Evolutionary conservation across 2,329 filamentous ascomycete species (phyloP).

Genomic region (Aspergillus transmontanensis): DNA sequence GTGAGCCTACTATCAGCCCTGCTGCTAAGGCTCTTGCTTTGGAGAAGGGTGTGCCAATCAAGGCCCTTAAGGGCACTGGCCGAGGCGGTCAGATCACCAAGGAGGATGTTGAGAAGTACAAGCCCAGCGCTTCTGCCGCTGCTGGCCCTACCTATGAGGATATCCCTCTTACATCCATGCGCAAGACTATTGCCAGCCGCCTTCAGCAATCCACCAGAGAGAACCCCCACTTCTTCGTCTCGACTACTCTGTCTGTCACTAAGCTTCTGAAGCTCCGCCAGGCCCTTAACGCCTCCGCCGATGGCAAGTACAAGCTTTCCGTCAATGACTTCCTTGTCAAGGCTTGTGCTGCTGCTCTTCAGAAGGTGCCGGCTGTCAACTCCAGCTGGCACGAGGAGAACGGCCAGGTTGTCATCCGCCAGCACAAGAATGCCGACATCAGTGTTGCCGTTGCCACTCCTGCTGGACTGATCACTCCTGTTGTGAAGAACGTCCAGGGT

Average conservation of each 20-base stretch:
- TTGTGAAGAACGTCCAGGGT: conserved; percentile 84
- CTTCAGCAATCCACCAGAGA: conserved; percentile 86
- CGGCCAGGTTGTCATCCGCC: conserved; percentile 78
- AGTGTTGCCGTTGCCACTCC: conserved; percentile 95
- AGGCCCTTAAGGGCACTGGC: conserved; percentile 82
- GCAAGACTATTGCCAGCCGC: conserved; percentile 93
- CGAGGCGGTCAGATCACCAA: conserved; percentile 85
- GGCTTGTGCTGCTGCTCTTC: conserved; percentile 82
- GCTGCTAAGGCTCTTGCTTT: conserved; percentile 80
- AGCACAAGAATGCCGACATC: conserved; percentile 91
- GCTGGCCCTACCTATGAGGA: conserved; percentile 76
- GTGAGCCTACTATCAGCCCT: conserved; percentile 72
- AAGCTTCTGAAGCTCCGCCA: conserved; percentile 96
- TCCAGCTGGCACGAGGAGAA: conserved; percentile 84
- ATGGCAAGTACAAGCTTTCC: conserved; percentile 98
- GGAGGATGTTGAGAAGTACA: conserved; percentile 87
- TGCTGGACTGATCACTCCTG: conserved; percentile 92
- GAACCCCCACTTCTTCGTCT: conserved; percentile 99
- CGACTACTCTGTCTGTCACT: conserved; percentile 82
- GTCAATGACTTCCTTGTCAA: conserved; percentile 99
- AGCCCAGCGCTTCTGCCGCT: conserved; percentile 56
- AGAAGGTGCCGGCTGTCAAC: conserved; percentile 95
- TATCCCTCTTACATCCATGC: conserved; percentile 84
- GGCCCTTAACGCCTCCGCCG: conserved; percentile 83
- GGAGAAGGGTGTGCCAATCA: conserved; percentile 79